phyloP scores from a whole-genome alignment of 305 asterid species.

The Fraxinus floribunda region DNA sequence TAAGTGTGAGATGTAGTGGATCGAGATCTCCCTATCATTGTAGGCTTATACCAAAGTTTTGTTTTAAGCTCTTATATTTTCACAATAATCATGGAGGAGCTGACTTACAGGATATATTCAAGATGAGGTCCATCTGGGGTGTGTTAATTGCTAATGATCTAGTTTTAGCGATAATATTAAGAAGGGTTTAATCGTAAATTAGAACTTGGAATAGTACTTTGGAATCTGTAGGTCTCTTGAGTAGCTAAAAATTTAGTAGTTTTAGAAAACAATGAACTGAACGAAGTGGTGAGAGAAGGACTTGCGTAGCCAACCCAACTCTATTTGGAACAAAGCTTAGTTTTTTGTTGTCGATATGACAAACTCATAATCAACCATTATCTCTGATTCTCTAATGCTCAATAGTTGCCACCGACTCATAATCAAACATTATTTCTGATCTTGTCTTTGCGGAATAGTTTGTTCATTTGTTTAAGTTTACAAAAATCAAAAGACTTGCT shows the following conservation, averaged over 20 bases:
- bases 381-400: not conserved
- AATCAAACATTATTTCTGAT: not conserved
- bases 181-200: not conserved
- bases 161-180: not conserved
- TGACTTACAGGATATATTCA: not conserved
- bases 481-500: not conserved
- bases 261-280: not conserved
- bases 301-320: not conserved
- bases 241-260: not conserved
- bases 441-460: not conserved
- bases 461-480: not conserved
- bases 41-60: not conserved
- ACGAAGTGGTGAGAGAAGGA: not conserved
- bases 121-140: not conserved
- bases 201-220: not conserved
- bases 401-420: not conserved
- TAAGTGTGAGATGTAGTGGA: not conserved
- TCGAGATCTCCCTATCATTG: not conserved
- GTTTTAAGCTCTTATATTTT: not conserved
- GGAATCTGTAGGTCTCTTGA: not conserved
- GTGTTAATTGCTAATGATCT: not conserved
- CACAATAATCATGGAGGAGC: not conserved
- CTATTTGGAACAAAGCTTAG: not conserved
- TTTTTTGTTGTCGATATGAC: not conserved
- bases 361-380: not conserved